Base-by-base conservation (phyloP, 371 early-diverging fungal species). In the Mucor saturninus region DNA sequence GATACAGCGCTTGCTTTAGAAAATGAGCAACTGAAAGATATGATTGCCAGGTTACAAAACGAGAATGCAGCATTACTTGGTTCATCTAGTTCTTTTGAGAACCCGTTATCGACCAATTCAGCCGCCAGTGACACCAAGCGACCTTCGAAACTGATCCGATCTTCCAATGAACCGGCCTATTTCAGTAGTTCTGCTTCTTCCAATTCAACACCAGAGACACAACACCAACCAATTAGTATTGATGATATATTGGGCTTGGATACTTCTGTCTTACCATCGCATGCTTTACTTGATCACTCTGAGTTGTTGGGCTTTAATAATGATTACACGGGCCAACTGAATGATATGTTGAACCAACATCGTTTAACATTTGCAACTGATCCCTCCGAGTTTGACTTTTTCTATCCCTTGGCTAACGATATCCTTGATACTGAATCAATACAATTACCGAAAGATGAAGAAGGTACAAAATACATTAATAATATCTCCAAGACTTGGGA, bases 401-500 rank as follows among this genome's bases (percentile, higher is more conserved):
- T 70, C 10, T 64, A 63, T 35, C 59, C 71, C 39, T 30, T 57
- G 38, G 6, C 35, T 7, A 43, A 53, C 11, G 59, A 59, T 40
- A 26, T 59, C 26, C 48, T 59, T 5, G 46, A 55, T 39, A 56
- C 48, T 53, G 51, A 35, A 5, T 45, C 51, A 5, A 43, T 39
- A 31, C 52, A 45, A 48, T 46, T 28, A 43, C 62, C 46, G 51
- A 42, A 40, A 26, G 39, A 67, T 11, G 15, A 53, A 13, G 57
- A 60, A 60, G 37, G 21, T 28, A 37, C 11, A 11, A 80, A 63
- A 78, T 72, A 29, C 83, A 83, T 51, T 68, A 79, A 62, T 82
- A 81, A 54, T 79, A 80, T 62, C 71, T 75, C 40, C 77, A 79
- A 84, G 46, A 74, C 74, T 5, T 86, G 86, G 86, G 83, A 85